A percentile compares a stretch with the other conserved stretches of the same genome.
Evolutionary conservation across 2,329 filamentous ascomycete genomes (phyloP).

Genomic region (Graphium sp.): DNA sequence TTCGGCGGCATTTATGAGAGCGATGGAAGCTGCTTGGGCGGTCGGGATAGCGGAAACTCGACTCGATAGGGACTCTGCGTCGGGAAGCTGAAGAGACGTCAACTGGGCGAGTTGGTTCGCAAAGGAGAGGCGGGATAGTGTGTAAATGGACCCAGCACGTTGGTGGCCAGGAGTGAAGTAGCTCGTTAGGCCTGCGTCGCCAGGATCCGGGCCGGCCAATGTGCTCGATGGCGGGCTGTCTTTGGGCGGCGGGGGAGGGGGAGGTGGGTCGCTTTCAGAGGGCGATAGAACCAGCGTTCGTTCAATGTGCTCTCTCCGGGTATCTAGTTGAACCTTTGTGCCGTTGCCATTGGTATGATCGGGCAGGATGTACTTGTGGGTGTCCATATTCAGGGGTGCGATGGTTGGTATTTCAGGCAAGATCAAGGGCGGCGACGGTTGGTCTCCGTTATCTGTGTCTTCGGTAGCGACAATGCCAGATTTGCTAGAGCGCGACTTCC

Average conservation of each 20-base stretch:
- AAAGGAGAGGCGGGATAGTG: conserved; percentile 80
- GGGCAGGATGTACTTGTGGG: conserved; percentile 57
- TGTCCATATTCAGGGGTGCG: conserved; percentile 46
- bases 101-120: conserved; percentile 85
- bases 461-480: neutral
- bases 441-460: conserved; percentile 7
- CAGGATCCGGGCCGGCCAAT: conserved; percentile 7
- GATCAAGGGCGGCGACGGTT: conserved; percentile 12
- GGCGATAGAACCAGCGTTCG: conserved; percentile 24
- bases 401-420: conserved; percentile 34
- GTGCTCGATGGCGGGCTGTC: conserved; percentile 13
- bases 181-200: conserved; percentile 16
- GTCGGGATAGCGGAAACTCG: conserved; percentile 75
- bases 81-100: conserved; percentile 76
- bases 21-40: conserved; percentile 66
- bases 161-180: conserved; percentile 54
- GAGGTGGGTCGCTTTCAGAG: conserved; percentile 20
- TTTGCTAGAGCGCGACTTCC: too few species aligned
- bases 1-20: conserved; percentile 72
- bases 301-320: conserved; percentile 39
- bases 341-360: conserved; percentile 54
- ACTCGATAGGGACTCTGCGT: conserved; percentile 66
- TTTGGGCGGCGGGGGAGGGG: conserved; percentile 19
- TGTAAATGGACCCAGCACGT: conserved; percentile 78
- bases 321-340: conserved; percentile 43